Evolutionary conservation across 352 stramenopile genomes (phyloP).

Genomic region (Chrysophaeum taylorii): DNA sequence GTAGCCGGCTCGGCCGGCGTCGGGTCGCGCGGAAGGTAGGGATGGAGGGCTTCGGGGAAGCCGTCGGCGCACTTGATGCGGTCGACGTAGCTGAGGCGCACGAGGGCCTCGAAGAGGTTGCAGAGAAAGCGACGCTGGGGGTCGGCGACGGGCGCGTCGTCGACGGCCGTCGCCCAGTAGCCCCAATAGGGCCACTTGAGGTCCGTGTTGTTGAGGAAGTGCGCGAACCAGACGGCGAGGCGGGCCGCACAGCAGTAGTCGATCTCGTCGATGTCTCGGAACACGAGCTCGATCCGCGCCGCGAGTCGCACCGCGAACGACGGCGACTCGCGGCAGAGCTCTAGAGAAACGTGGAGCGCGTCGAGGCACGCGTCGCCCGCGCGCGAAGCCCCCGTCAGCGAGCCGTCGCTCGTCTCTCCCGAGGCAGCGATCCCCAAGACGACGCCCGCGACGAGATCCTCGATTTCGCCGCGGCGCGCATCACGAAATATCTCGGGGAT

Average conservation of each 20-base stretch:
- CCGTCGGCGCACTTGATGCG: not conserved
- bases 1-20: no score
- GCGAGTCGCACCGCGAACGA: not conserved
- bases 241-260: no score
- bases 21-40: not conserved
- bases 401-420: not conserved
- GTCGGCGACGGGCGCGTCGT: not conserved
- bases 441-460: not conserved
- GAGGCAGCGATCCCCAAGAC: not conserved
- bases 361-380: not conserved
- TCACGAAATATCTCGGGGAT: not conserved
- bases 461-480: not conserved
- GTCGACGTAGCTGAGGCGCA: not conserved
- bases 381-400: not conserved
- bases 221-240: not conserved
- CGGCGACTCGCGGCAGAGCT: not conserved
- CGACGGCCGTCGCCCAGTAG: slow-evolving; percentile 5
- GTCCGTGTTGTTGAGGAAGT: slow-evolving; percentile 2
- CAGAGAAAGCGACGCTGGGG: not conserved
- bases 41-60: not conserved
- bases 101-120: not conserved
- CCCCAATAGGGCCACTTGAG: slow-evolving; percentile 2
- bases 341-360: not conserved
- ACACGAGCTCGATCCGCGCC: not conserved
- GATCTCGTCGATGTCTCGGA: not conserved